phyloP scores from a whole-genome alignment of 2,329 filamentous ascomycete genomes.

The Apiospora arundinis region DNA sequence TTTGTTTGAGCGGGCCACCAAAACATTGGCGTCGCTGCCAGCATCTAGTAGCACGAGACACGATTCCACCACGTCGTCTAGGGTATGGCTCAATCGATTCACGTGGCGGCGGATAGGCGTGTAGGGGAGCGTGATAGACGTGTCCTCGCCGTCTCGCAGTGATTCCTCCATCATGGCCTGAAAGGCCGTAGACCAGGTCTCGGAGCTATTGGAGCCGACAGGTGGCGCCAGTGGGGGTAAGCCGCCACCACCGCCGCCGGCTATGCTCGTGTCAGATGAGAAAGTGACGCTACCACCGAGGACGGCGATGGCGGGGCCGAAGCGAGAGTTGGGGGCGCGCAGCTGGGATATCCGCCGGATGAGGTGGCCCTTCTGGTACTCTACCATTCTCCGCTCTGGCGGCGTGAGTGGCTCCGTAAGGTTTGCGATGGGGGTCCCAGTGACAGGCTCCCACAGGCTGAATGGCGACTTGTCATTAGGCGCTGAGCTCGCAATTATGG shows the following conservation, averaged over 20 bases:
- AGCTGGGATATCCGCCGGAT: conserved; percentile 51
- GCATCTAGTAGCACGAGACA: conserved; percentile 62
- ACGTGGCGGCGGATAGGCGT: conserved; percentile 60
- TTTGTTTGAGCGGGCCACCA: conserved; percentile 44
- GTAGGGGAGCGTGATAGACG: conserved; percentile 64
- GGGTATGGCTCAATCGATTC: conserved; percentile 51
- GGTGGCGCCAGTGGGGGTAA: conserved; percentile 5
- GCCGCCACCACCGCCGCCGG: conserved; percentile 23
- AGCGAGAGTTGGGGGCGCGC: conserved; percentile 53
- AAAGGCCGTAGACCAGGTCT: conserved; percentile 64
- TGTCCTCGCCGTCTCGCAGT: conserved; percentile 66
- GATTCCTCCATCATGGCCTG: conserved; percentile 61
- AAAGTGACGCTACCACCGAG: conserved; percentile 33
- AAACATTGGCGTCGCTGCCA: conserved; percentile 55
- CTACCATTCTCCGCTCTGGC: conserved; percentile 45
- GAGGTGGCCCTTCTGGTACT: conserved; percentile 56
- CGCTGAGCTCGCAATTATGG: conserved; percentile 47
- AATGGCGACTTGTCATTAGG: conserved; percentile 43
- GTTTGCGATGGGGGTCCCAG: conserved; percentile 46
- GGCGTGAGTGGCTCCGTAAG: conserved; percentile 42
- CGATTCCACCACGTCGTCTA: conserved; percentile 59
- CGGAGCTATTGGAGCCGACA: conserved; percentile 35
- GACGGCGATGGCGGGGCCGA: conserved; percentile 52
- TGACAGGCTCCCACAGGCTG: conserved; percentile 48
- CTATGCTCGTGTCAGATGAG: conserved; percentile 12